Percentiles rank a stretch among this genome's conserved stretches.
phyloP scores from a whole-genome alignment of 805 yeast genomes.

The Metschnikowia peoriensis region DNA sequence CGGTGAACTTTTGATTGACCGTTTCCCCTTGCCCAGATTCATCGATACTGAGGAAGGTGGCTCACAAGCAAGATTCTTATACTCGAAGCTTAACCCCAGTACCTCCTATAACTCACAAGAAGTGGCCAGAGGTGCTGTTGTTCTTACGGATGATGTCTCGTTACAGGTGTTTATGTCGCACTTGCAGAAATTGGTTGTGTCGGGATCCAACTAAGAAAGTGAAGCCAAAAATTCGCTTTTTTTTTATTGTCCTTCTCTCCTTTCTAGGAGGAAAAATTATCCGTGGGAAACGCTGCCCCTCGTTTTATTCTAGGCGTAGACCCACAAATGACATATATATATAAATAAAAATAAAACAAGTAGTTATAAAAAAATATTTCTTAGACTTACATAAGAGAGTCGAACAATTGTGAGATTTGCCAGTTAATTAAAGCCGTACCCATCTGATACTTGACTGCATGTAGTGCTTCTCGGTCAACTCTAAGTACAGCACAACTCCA shows the following conservation, averaged over 20 bases:
- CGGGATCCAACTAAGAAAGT: constrained; percentile 31
- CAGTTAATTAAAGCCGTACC: no score
- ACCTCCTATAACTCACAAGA: constrained; percentile 70
- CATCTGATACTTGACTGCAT: no score
- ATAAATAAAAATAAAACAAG: neutral
- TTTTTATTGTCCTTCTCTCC: no score
- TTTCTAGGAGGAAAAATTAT: no score
- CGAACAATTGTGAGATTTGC: neutral
- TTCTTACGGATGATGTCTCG: constrained; percentile 94
- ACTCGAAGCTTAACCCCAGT: constrained; percentile 93
- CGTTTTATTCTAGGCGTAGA: neutral
- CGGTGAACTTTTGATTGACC: constrained; percentile 81
- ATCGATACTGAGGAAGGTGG: constrained; percentile 98
- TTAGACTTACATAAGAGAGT: no score
- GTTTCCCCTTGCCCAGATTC: constrained; percentile 97
- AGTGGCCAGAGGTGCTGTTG: constrained; percentile 63
- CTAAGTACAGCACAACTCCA: neutral
- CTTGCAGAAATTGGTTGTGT: constrained; percentile 85
- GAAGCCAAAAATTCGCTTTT: no score
- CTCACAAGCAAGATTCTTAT: constrained; percentile 94
- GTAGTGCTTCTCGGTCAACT: no score
- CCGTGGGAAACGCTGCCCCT: neutral
- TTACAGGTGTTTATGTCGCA: constrained; percentile 94
- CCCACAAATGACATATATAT: neutral
- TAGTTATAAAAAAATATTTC: no score